Conservation (phyloP, 805 yeast species). For the Blastobotrys peoriensis region DNA sequence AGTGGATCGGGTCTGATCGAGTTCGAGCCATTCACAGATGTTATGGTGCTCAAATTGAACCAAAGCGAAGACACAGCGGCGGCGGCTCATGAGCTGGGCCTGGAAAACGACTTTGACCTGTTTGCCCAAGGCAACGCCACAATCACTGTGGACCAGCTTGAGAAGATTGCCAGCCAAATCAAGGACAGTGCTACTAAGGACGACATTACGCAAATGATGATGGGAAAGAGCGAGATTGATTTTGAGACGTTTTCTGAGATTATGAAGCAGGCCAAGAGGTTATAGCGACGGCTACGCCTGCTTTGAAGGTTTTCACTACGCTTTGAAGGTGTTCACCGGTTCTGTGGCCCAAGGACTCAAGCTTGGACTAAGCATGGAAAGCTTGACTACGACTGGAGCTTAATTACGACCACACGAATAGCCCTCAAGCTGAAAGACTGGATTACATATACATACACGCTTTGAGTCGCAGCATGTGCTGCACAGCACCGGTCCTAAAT, state of each 20-base stretch:
- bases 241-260: slow-evolving; percentile 22
- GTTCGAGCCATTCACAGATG: slow-evolving; percentile 26
- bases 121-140: slow-evolving; percentile 15
- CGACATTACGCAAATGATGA: slow-evolving; percentile 31
- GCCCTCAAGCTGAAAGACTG: too few relatives aligned
- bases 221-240: slow-evolving; percentile 17
- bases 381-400: too few relatives aligned
- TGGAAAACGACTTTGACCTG: slow-evolving; percentile 13
- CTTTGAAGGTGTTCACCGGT: too few relatives aligned
- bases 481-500: too few relatives aligned
- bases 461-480: too few relatives aligned
- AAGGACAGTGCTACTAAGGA: slow-evolving; percentile 24
- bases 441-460: too few relatives aligned
- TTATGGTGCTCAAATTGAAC: slow-evolving; percentile 11
- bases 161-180: slow-evolving; percentile 20
- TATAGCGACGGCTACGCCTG: too few relatives aligned
- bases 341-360: too few relatives aligned
- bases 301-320: too few relatives aligned
- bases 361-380: too few relatives aligned
- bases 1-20: slow-evolving; percentile 24
- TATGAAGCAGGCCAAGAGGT: slow-evolving; percentile 21
- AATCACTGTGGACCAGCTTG: slow-evolving; percentile 26
- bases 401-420: too few relatives aligned
- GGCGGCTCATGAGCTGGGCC: slow-evolving; percentile 2
- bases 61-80: slow-evolving; percentile 3